Evolutionary conservation across 768 basidiomycete species (phyloP).

Genomic region (Tephrocybe sp.): DNA sequence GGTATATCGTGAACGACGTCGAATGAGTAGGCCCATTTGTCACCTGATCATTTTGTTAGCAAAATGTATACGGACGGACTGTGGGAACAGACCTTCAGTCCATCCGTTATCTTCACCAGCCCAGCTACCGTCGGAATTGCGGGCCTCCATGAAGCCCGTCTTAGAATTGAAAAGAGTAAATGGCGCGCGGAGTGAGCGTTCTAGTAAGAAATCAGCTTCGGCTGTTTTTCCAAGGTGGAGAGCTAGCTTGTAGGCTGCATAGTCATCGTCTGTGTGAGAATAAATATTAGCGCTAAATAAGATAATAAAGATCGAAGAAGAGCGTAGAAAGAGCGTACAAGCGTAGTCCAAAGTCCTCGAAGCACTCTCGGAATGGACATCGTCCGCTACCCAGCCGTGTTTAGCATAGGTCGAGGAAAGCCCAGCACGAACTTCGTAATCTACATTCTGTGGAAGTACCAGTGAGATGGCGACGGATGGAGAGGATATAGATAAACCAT

Average conservation of each 20-base stretch:
- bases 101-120: slow-evolving; percentile 72
- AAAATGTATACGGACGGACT: too few relatives aligned
- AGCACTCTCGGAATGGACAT: slow-evolving; percentile 74
- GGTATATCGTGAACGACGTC: slow-evolving; percentile 73
- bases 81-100: slow-evolving; percentile 63
- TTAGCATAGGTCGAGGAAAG: slow-evolving; percentile 59
- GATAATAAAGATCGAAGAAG: too few relatives aligned
- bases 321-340: slow-evolving; percentile 43
- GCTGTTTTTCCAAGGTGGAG: slow-evolving; percentile 47
- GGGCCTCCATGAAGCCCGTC: slow-evolving; percentile 83
- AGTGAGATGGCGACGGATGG: background rate
- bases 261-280: slow-evolving; percentile 63
- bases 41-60: slow-evolving; percentile 27
- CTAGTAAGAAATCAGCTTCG: slow-evolving; percentile 44
- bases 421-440: slow-evolving; percentile 80
- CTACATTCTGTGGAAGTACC: slow-evolving; percentile 48
- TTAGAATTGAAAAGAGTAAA: slow-evolving; percentile 65
- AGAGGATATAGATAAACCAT: background rate
- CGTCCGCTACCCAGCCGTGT: slow-evolving; percentile 74
- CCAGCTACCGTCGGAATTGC: slow-evolving; percentile 65
- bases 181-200: slow-evolving; percentile 54
- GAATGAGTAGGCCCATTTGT: slow-evolving; percentile 70
- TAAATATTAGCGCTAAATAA: background rate
- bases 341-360: slow-evolving; percentile 78
- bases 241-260: slow-evolving; percentile 65